Evolutionary conservation across 2,329 filamentous ascomycete genomes (phyloP).

Genomic region (Ceratocystis eucalypticola): DNA sequence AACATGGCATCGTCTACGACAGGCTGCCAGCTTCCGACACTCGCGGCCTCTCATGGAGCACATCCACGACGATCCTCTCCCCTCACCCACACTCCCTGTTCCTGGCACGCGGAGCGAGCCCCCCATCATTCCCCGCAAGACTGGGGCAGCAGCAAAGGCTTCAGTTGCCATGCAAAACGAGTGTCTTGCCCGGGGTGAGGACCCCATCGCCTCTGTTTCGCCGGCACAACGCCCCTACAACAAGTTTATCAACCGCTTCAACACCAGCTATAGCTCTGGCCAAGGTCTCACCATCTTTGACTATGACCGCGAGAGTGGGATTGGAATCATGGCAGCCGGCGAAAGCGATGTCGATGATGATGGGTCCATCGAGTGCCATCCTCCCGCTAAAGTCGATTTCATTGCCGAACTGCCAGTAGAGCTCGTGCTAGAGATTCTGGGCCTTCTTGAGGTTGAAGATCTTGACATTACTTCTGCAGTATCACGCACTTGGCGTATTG

Average conservation of each 20-base stretch:
- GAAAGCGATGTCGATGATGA: constrained; percentile 29
- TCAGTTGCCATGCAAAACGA: constrained; percentile 48
- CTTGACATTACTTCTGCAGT: constrained; percentile 38
- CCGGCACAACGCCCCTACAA: neutral
- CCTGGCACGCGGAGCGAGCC: constrained; percentile 41
- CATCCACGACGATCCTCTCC: constrained; percentile 20
- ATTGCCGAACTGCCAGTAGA: constrained; percentile 42
- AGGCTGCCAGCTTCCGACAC: constrained; percentile 38
- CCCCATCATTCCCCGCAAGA: constrained; percentile 46
- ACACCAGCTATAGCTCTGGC: neutral
- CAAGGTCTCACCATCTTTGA: constrained; percentile 23
- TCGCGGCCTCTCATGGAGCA: constrained; percentile 30
- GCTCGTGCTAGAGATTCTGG: constrained; percentile 45
- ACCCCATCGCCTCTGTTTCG: neutral
- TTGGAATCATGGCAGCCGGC: constrained; percentile 43
- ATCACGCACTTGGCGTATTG: constrained; percentile 36
- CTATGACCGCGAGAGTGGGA: constrained; percentile 50
- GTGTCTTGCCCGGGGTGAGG: constrained; percentile 21
- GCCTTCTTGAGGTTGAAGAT: constrained; percentile 40
- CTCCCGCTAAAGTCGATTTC: constrained; percentile 33
- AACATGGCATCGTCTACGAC: constrained; percentile 37
- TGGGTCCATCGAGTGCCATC: constrained; percentile 22
- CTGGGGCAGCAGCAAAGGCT: constrained; percentile 48
- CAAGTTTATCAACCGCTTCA: constrained; percentile 6
- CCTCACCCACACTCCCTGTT: constrained; percentile 25